A percentile compares a stretch with the other conserved stretches of the same genome.
Evolutionary conservation across 805 yeast species (phyloP).

Genomic region (Saccharomyces cerevisiae): DNA sequence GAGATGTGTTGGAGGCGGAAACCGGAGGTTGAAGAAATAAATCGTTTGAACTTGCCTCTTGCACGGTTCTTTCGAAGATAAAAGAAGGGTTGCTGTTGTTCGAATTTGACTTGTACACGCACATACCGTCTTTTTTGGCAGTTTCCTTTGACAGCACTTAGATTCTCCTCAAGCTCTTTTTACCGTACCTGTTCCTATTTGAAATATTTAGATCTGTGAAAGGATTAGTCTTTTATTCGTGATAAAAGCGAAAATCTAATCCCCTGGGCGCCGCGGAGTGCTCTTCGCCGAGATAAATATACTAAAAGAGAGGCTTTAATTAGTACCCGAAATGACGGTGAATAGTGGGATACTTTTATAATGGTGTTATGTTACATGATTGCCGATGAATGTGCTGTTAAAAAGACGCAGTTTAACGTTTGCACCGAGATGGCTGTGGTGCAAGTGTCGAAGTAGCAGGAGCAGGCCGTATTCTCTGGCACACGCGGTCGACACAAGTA

Average conservation of each 20-base stretch:
- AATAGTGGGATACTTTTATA: background rate
- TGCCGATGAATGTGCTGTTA: background rate
- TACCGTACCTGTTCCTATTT: background rate
- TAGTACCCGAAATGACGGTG: background rate
- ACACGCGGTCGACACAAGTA: slow-evolving; percentile 11
- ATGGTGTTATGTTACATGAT: background rate
- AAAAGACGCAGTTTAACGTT: background rate
- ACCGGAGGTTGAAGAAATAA: slow-evolving; percentile 1
- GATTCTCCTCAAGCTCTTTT: background rate
- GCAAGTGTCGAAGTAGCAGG: background rate
- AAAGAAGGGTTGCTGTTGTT: slow-evolving; percentile 32
- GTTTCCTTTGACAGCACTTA: slow-evolving; percentile 4
- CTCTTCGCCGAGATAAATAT: background rate
- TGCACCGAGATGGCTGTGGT: background rate
- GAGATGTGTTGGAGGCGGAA: slow-evolving; percentile 1
- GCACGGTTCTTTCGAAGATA: slow-evolving; percentile 62
- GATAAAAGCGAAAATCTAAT: background rate
- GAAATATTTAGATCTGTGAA: background rate
- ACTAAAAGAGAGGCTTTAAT: background rate
- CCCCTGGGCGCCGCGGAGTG: background rate
- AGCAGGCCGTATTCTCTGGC: background rate
- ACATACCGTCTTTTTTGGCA: slow-evolving; percentile 1
- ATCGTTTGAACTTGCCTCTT: slow-evolving; percentile 31
- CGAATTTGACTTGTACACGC: slow-evolving; percentile 1
- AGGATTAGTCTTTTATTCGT: background rate